phyloP scores from a whole-genome alignment of 306 rosid genomes.

The Mimosa pudica region DNA sequence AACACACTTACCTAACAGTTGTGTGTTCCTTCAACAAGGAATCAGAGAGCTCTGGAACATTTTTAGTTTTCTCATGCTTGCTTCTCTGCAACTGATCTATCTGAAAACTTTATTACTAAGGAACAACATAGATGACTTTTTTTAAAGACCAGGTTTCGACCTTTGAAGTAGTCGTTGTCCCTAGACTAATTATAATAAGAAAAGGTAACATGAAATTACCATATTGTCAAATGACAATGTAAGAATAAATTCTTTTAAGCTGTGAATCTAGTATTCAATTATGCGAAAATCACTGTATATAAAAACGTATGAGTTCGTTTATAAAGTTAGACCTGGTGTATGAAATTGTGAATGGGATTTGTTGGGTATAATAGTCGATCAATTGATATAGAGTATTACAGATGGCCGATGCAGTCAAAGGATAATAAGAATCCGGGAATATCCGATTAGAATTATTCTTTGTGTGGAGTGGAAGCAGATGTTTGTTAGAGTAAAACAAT shows the following conservation, averaged over 20 bases:
- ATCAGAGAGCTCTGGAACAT: too few relatives aligned
- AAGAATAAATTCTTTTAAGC: background rate
- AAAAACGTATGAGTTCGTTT: background rate
- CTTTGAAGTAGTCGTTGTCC: background rate
- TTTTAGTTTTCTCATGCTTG: background rate
- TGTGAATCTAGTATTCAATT: background rate
- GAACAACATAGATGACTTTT: background rate
- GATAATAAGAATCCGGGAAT: background rate
- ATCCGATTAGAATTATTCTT: slow-evolving; percentile 3
- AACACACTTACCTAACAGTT: background rate
- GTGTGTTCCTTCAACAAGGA: background rate
- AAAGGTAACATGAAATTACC: background rate
- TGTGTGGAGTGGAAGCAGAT: background rate
- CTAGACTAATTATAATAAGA: background rate
- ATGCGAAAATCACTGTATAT: background rate
- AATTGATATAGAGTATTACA: background rate
- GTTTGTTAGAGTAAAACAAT: background rate
- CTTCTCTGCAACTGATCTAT: background rate
- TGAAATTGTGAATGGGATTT: background rate
- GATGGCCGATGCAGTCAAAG: background rate
- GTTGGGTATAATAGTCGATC: slow-evolving; percentile 5
- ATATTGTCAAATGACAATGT: background rate
- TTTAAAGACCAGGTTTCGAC: background rate
- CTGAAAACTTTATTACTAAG: background rate
- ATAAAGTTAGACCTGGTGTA: background rate